phyloP scores from a whole-genome alignment of 768 basidiomycete genomes.

The Mycena indigotica region DNA sequence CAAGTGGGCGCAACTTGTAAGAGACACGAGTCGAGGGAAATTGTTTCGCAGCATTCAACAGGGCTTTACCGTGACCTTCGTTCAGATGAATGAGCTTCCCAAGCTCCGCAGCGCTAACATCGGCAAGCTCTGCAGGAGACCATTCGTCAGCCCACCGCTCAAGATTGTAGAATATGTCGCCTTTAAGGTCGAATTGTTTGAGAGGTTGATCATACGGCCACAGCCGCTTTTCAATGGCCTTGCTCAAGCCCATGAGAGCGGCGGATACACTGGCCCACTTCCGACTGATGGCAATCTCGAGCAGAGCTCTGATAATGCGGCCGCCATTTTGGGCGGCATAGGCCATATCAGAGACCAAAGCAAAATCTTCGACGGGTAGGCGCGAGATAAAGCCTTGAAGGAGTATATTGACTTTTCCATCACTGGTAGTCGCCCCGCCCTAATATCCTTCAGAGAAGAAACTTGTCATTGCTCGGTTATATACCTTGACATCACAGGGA shows the following conservation, averaged over 20 bases:
- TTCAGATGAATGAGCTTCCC: constrained; percentile 87
- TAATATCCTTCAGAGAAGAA: constrained; percentile 28
- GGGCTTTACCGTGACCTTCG: constrained; percentile 76
- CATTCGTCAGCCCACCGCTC: constrained; percentile 82
- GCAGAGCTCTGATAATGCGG: constrained; percentile 89
- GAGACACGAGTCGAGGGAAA: constrained; percentile 75
- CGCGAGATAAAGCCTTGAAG: constrained; percentile 89
- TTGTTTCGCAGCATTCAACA: constrained; percentile 77
- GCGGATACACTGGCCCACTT: constrained; percentile 86
- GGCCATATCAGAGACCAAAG: constrained; percentile 90
- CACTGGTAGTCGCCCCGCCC: constrained; percentile 64
- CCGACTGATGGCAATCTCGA: constrained; percentile 91
- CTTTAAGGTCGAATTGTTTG: constrained; percentile 75
- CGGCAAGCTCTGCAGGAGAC: constrained; percentile 70
- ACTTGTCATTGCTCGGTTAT: not conserved
- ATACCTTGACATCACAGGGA: constrained; percentile 82
- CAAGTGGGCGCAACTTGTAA: constrained; percentile 78
- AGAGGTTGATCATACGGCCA: constrained; percentile 97
- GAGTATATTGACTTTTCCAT: constrained; percentile 92
- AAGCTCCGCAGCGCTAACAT: constrained; percentile 64
- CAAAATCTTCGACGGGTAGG: constrained; percentile 87
- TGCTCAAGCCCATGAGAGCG: constrained; percentile 87
- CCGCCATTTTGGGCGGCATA: constrained; percentile 95
- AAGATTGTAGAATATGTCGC: constrained; percentile 77
- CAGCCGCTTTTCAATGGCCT: constrained; percentile 86